These are phyloP conservation scores for Paramyrothecium roridum DNA, from an alignment of 2,329 filamentous ascomycete genomes.

Conservation along the genomic window DNA sequence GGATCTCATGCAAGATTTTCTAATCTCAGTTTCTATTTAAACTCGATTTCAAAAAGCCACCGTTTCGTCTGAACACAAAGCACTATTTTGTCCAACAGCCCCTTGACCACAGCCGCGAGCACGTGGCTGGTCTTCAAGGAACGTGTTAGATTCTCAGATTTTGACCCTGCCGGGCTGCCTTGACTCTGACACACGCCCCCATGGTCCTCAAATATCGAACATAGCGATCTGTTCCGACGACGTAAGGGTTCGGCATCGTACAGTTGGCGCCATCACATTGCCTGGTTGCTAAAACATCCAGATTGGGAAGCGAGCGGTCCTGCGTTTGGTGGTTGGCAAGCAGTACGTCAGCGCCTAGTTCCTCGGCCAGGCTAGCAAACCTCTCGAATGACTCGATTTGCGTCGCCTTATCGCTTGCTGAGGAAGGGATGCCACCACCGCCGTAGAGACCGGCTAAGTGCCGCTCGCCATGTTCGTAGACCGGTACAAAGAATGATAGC, in stretches of 20 bases:
- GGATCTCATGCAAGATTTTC: too few species aligned
- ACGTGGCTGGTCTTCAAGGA: too few species aligned
- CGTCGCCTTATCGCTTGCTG: slow-evolving; percentile 10
- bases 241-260: slow-evolving; percentile 9
- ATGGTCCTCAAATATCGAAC: slow-evolving; percentile 10
- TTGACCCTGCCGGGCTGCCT: slow-evolving; percentile 2
- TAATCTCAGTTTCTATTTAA: too few species aligned
- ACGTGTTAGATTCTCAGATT: slow-evolving; percentile 1
- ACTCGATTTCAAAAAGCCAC: too few species aligned
- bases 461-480: slow-evolving; percentile 12
- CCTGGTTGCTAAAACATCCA: slow-evolving; percentile 10
- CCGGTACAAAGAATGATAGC: slow-evolving; percentile 15
- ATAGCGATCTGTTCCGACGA: slow-evolving; percentile 10
- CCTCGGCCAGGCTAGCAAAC: slow-evolving; percentile 8
- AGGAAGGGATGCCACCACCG: slow-evolving; percentile 14
- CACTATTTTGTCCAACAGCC: too few species aligned
- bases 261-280: slow-evolving; percentile 6
- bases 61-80: too few species aligned
- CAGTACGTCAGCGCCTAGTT: slow-evolving; percentile 11
- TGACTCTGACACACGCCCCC: slow-evolving; percentile 9
- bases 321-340: slow-evolving; percentile 17
- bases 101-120: too few species aligned
- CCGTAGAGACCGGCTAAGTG: slow-evolving; percentile 19
- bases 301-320: slow-evolving; percentile 13
- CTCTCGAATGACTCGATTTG: slow-evolving; percentile 15